Conservation (phyloP, 495 filamentous ascomycete genomes). For the Annulohypoxylon nitens region DNA sequence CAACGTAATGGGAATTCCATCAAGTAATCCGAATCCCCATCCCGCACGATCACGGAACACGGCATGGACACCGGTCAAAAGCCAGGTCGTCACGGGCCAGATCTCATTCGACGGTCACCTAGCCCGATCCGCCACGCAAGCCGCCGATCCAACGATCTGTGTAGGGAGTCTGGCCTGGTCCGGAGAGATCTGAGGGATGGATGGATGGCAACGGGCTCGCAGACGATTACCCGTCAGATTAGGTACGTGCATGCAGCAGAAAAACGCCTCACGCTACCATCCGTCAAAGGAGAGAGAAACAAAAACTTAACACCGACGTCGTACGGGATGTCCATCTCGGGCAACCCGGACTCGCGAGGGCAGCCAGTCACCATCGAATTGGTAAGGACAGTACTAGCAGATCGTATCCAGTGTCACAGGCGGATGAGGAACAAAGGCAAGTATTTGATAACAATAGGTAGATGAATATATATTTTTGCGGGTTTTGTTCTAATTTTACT, state of each 20-base stretch:
- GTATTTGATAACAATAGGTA: constrained; percentile 3
- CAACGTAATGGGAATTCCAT: not conserved
- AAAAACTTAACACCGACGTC: constrained; percentile 13
- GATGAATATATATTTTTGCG: constrained; percentile 6
- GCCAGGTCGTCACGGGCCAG: not conserved
- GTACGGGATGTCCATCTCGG: constrained; percentile 20
- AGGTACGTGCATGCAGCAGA: constrained; percentile 19
- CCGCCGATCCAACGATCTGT: constrained; percentile 15
- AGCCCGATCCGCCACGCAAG: constrained; percentile 14
- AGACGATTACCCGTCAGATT: not conserved
- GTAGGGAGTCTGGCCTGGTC: not conserved
- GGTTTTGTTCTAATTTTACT: constrained; percentile 10
- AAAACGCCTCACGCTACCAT: constrained; percentile 22
- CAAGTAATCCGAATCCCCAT: not conserved
- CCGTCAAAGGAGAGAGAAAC: not conserved
- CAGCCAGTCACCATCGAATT: not conserved
- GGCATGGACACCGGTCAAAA: not conserved
- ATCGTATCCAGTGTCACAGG: not conserved
- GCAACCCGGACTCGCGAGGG: constrained; percentile 18
- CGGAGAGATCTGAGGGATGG: not conserved
- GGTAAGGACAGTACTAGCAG: not conserved
- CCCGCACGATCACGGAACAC: not conserved
- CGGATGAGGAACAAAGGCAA: not conserved
- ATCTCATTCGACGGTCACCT: constrained; percentile 10
- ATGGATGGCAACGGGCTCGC: not conserved